These are phyloP conservation scores for Nakazawaea ishiwadae DNA, from an alignment of 805 yeast genomes.

Conservation along the genomic window DNA sequence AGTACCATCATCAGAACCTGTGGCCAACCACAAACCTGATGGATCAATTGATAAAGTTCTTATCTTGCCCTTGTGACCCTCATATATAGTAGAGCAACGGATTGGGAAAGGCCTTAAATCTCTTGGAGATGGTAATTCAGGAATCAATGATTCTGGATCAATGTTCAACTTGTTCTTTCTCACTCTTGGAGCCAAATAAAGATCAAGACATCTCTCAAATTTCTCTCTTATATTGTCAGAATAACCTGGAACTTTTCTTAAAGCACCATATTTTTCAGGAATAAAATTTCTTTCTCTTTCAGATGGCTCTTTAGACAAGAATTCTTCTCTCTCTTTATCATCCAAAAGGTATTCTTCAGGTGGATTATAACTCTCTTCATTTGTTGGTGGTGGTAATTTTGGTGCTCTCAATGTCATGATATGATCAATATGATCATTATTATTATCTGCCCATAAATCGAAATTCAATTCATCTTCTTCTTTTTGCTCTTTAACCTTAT, in stretches of 20 bases:
- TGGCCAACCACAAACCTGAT: constrained; percentile 90
- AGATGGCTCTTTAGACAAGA: constrained; percentile 65
- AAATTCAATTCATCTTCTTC: constrained; percentile 48
- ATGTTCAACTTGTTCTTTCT: constrained; percentile 86
- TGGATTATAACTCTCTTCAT: constrained; percentile 96
- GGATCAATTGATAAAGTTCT: constrained; percentile 85
- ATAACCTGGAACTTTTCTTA: constrained; percentile 94
- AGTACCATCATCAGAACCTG: constrained; percentile 96
- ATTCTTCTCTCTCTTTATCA: constrained; percentile 69
- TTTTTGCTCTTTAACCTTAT: constrained; percentile 45
- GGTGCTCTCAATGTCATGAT: constrained; percentile 94
- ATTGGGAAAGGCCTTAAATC: constrained; percentile 97
- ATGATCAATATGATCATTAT: constrained; percentile 57
- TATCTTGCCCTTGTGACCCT: constrained; percentile 80
- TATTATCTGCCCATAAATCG: constrained; percentile 79
- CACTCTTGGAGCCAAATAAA: constrained; percentile 94
- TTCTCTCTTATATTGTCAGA: constrained; percentile 80
- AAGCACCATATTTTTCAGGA: constrained; percentile 76
- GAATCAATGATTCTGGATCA: constrained; percentile 93
- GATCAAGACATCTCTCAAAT: constrained; percentile 90
- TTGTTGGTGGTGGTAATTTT: constrained; percentile 90
- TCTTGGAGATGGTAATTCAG: constrained; percentile 94
- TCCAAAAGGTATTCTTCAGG: constrained; percentile 89
- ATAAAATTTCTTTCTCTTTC: constrained; percentile 77
- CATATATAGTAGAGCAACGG: constrained; percentile 74